phyloP scores from a whole-genome alignment of 768 basidiomycete genomes.

The Pleurotus giganteus region DNA sequence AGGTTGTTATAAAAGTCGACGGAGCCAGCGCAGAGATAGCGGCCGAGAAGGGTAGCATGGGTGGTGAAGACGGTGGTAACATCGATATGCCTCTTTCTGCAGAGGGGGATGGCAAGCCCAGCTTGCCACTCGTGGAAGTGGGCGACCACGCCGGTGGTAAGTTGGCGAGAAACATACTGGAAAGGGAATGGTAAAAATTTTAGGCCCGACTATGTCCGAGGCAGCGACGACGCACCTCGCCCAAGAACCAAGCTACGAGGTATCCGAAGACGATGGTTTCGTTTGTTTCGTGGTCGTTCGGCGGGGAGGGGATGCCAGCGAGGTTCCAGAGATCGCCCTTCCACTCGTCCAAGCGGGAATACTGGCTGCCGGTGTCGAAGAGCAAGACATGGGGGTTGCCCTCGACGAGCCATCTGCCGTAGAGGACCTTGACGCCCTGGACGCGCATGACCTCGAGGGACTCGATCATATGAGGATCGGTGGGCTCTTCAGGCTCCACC shows the following conservation, averaged over 20 bases:
- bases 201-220: constrained; percentile 7
- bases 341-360: constrained; percentile 93
- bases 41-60: constrained; percentile 96
- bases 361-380: constrained; percentile 91
- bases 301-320: constrained; percentile 95
- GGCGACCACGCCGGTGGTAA: constrained; percentile 84
- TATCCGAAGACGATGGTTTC: constrained; percentile 98
- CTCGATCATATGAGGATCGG: constrained; percentile 72
- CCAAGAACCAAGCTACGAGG: constrained; percentile 99
- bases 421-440: constrained; percentile 90
- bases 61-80: constrained; percentile 99
- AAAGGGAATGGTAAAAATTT: constrained; percentile 7
- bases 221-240: constrained; percentile 63
- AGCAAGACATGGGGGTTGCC: constrained; percentile 93
- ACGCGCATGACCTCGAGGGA: constrained; percentile 81
- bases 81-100: constrained; percentile 95
- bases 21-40: constrained; percentile 96
- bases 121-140: constrained; percentile 99
- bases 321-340: constrained; percentile 98
- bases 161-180: constrained; percentile 80
- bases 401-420: constrained; percentile 98
- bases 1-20: constrained; percentile 99
- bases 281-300: constrained; percentile 97
- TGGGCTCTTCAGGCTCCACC: constrained; percentile 90
- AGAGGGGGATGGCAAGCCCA: constrained; percentile 91